Base-by-base conservation (phyloP, 768 basidiomycete genomes). In the Flagelloscypha sp. region DNA sequence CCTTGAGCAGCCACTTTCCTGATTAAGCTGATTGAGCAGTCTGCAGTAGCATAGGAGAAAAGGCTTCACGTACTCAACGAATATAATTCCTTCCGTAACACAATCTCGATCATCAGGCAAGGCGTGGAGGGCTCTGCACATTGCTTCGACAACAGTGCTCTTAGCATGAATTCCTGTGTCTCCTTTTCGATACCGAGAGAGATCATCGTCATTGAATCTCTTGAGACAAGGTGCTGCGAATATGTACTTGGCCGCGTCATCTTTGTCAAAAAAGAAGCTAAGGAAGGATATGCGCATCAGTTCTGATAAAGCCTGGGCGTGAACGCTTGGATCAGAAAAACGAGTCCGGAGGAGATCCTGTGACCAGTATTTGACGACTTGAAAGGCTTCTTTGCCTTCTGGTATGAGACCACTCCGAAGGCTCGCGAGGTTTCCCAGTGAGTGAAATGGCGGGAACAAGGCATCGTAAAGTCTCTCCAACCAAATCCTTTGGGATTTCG, bases 391-490 rank as follows among this genome's bases (percentile, higher is more conserved):
- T 1, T 48, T 45, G 21, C 59, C 60, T 36, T 69, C 63, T 1
- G 67, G 66, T 19, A 74, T 66, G 8, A 41, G 18, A 2, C 44
- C 42, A 7, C 55, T 36, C 22, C 64, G 53, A 1, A 76, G 48
- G 29, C 54, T 43, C 0, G 61, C 48, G 0, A 49, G 35, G 0
- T 68, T 63, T 4, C 78, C 80, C 28, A 76, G 55, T n/a, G 49
- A 37, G 36, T 68, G 54, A 31, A 50, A 59, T 1, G 68, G 49
- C 3, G 79, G 78, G 39, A 66, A 59, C 5, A 79, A 33, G 1
- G 66, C 60, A 13, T 72, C 66, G 35, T 76, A 69, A 1, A 80
- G 50, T 18, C 54, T 59, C 4, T 43, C 45, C 6, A 77, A 52
- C 68, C 70, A 74, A 28, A 52, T 54, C 31, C 73, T 75, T 39